phyloP scores from a whole-genome alignment of 306 rosid genomes.

The Vicia faba region DNA sequence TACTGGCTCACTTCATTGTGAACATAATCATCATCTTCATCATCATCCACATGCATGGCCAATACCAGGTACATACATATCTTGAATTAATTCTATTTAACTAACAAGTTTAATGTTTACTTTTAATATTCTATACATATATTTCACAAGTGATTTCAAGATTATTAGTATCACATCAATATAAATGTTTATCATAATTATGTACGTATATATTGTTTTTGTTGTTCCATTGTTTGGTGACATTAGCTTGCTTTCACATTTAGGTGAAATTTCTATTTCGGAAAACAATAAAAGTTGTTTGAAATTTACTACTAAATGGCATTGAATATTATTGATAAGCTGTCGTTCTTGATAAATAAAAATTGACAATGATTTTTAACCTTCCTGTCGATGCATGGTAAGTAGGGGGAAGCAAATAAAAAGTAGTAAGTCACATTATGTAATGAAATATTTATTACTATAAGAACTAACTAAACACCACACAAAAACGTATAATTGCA shows the following conservation, averaged over 20 bases:
- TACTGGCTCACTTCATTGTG: conserved; percentile 75
- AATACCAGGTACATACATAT: conserved; percentile 54
- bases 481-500: too few species aligned
- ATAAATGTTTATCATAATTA: neutral
- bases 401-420: neutral
- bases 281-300: conserved; percentile 32
- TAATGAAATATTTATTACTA: neutral
- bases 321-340: conserved; percentile 18
- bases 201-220: neutral
- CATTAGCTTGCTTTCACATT: conserved; percentile 35
- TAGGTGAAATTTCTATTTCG: conserved; percentile 45
- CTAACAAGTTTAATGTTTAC: neutral
- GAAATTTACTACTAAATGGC: conserved; percentile 34
- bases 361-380: conserved; percentile 34
- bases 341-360: conserved; percentile 36
- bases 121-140: neutral
- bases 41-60: conserved; percentile 72
- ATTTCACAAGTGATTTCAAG: neutral
- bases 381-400: conserved; percentile 17
- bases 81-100: too few species aligned
- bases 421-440: neutral
- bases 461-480: too few species aligned
- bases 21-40: neutral
- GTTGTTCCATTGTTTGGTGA: conserved; percentile 39
- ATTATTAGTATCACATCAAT: neutral